Evolutionary conservation across 2,329 filamentous ascomycete genomes (phyloP).

Genomic region (Botryotinia narcissicola): DNA sequence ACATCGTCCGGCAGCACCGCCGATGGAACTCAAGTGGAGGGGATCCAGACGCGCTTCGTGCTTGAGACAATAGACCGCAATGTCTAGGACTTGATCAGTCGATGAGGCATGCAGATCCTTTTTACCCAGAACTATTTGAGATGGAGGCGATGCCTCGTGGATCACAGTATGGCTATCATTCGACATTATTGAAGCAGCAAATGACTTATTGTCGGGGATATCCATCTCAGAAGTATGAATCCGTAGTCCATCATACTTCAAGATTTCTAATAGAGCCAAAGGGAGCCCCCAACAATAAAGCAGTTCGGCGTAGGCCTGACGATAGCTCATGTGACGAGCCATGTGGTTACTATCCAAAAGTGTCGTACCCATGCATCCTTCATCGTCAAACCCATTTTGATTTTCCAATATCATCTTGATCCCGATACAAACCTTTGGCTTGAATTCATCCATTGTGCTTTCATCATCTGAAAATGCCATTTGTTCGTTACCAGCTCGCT

Average conservation of each 20-base stretch:
- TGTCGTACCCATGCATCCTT: conserved; percentile 61
- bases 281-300: conserved; percentile 65
- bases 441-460: conserved; percentile 27
- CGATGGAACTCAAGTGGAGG: conserved; percentile 41
- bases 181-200: conserved; percentile 33
- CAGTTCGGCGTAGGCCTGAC: conserved; percentile 66
- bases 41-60: conserved; percentile 63
- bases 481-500: conserved; percentile 31
- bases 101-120: conserved; percentile 53
- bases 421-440: conserved; percentile 32
- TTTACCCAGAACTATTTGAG: conserved; percentile 56
- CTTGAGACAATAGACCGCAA: conserved; percentile 60
- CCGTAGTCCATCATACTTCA: conserved; percentile 66
- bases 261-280: conserved; percentile 61
- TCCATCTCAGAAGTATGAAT: conserved; percentile 43
- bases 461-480: conserved; percentile 37
- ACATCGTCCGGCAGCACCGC: conserved; percentile 49
- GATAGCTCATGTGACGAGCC: conserved; percentile 56
- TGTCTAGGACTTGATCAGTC: conserved; percentile 53
- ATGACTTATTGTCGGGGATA: conserved; percentile 33
- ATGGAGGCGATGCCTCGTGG: conserved; percentile 38
- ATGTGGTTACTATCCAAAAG: conserved; percentile 52
- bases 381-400: conserved; percentile 65
- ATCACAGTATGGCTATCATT: conserved; percentile 31
- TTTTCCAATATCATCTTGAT: conserved; percentile 54